Conservation (phyloP, 2,329 filamentous ascomycete genomes). For the Pyricularia pennisetigena region DNA sequence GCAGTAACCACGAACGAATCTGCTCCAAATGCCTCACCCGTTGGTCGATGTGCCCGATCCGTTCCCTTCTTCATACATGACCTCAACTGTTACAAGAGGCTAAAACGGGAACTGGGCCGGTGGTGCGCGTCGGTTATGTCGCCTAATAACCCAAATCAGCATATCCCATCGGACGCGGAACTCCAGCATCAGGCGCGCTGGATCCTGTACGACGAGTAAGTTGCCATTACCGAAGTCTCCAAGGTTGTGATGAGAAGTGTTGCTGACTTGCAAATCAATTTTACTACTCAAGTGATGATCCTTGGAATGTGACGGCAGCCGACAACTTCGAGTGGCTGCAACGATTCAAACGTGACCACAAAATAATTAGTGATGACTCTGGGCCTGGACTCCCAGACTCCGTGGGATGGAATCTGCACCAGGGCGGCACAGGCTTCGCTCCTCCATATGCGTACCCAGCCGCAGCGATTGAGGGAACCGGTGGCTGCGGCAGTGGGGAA, state of each 20-base stretch:
- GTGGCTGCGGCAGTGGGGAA: neutral
- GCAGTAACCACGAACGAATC: neutral
- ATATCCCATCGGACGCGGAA: constrained; percentile 51
- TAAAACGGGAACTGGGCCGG: constrained; percentile 42
- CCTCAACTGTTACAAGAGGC: constrained; percentile 48
- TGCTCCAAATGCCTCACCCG: neutral
- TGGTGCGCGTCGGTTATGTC: constrained; percentile 45
- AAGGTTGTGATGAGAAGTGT: neutral
- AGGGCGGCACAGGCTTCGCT: constrained; percentile 44
- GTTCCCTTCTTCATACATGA: constrained; percentile 40
- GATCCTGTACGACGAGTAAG: constrained; percentile 53
- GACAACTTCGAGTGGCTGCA: constrained; percentile 55
- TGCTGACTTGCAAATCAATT: neutral
- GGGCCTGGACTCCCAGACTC: constrained; percentile 38
- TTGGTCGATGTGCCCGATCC: neutral
- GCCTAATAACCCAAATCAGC: constrained; percentile 47
- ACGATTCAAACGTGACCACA: constrained; percentile 49
- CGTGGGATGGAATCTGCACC: constrained; percentile 33
- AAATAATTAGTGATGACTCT: constrained; percentile 35
- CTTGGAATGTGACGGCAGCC: constrained; percentile 54
- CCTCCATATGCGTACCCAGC: constrained; percentile 38
- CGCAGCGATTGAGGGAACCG: constrained; percentile 6
- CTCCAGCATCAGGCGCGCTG: constrained; percentile 54
- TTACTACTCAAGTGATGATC: constrained; percentile 38
- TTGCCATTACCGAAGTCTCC: constrained; percentile 7